These are phyloP conservation scores for Tricholoma saponaceum DNA, from an alignment of 768 basidiomycete species.

Conservation along the genomic window DNA sequence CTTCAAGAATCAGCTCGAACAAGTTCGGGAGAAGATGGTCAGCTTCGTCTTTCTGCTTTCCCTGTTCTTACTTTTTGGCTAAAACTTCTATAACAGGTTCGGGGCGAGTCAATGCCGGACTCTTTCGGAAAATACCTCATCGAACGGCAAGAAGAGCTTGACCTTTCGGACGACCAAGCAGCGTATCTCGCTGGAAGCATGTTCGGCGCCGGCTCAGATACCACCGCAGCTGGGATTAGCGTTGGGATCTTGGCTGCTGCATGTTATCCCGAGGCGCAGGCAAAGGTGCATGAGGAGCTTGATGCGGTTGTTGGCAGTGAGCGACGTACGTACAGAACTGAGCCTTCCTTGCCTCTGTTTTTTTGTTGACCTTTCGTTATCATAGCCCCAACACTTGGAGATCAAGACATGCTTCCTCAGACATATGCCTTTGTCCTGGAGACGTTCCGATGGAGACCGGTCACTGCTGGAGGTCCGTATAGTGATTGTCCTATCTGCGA, in stretches of 20 bases:
- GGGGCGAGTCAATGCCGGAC: slow-evolving; percentile 30
- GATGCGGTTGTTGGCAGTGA: slow-evolving; percentile 49
- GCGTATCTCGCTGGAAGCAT: not conserved
- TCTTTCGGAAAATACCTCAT: slow-evolving; percentile 59
- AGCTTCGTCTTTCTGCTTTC: not conserved
- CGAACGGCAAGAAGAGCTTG: slow-evolving; percentile 37
- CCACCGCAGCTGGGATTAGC: slow-evolving; percentile 50
- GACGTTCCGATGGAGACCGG: slow-evolving; percentile 48
- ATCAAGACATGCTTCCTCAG: slow-evolving; percentile 39
- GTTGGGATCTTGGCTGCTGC: slow-evolving; percentile 56
- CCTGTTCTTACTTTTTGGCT: not conserved
- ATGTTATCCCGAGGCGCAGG: slow-evolving; percentile 49
- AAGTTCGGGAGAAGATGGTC: slow-evolving; percentile 45
- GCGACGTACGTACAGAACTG: slow-evolving; percentile 32
- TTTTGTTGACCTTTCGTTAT: not conserved
- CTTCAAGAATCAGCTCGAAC: slow-evolving; percentile 48
- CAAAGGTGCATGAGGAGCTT: slow-evolving; percentile 48
- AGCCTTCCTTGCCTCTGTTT: slow-evolving; percentile 1
- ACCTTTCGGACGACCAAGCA: slow-evolving; percentile 45
- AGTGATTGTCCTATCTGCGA: too few species aligned
- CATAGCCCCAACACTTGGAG: slow-evolving; percentile 35
- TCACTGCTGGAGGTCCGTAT: slow-evolving; percentile 38
- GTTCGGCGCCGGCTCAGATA: slow-evolving; percentile 39
- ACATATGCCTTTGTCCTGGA: slow-evolving; percentile 49
- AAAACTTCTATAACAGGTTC: slow-evolving; percentile 17